Evolutionary conservation across 805 yeast genomes (phyloP), one percentile per base, ranked within the genome.

Genomic region (Candida corydali): DNA sequence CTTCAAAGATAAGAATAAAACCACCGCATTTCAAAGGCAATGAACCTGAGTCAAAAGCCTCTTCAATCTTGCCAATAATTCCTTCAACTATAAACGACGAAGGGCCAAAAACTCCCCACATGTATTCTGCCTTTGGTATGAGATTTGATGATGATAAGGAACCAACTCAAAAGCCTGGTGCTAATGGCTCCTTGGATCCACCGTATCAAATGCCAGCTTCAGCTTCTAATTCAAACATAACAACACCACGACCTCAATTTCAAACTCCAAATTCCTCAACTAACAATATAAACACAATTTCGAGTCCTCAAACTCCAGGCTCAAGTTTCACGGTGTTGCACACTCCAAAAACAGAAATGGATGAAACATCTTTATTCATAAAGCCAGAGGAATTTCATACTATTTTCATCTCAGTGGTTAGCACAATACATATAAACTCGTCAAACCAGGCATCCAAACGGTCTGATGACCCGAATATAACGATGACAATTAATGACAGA

Each of bases 401-500:
- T 0, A 65, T 80, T 12, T 55, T 57, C 25, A 63, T 80, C 3
- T 62, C 60, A 11, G 63, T 78, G 2, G 53, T 71, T 8, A 75
- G 80, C 43, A 75, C 82, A 0, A 56, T 78, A 14, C 44, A 54
- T 27, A 43, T 53, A 10, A 44, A 41, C 22, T 59, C 58, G 19
- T 59, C 62, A 3, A 52, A 55, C n/a, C 65, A 57, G 26, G 44
- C 59, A 8, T 28, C 44, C 8, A 70, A 67, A 26, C 69, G 70
- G 44, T 46, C 64, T 1, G 83, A 77, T 26, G 87, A 81, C 28
- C 80, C 83, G 12, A 60, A 61, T 19, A 69, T 84, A 16, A 67
- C 83, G 1, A 69, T 89, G 37, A 71, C 82, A 12, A 77, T 84
- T 4, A 62, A 72, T 31, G 91, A 84, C 46, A 71, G 79, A 23